Percentiles rank a stretch among this genome's conserved stretches.
Conservation (phyloP, 306 rosid genomes). For the Echinosophora koreensis region DNA sequence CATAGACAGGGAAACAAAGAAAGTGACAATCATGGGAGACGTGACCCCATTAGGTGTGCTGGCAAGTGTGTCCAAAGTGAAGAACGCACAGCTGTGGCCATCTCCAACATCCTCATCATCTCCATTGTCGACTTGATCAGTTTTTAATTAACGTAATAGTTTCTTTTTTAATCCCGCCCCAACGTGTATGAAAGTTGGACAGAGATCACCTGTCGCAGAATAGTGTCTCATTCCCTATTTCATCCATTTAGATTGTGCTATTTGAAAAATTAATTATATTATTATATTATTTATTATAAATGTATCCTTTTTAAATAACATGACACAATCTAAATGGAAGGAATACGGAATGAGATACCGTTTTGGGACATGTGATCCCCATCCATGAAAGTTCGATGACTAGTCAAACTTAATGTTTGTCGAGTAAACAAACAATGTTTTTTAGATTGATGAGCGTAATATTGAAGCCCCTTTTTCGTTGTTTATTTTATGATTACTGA, state of each 20-base stretch:
- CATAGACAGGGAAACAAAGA: conserved; percentile 77
- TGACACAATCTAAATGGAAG: too few species aligned
- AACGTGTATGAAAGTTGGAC: too few species aligned
- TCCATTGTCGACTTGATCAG: conserved; percentile 57
- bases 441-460: neutral
- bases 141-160: neutral
- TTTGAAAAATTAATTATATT: too few species aligned
- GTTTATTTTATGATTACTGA: neutral
- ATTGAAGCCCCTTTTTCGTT: conserved; percentile 21
- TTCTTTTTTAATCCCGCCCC: too few species aligned
- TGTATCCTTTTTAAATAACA: too few species aligned
- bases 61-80: conserved; percentile 84
- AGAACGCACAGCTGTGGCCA: conserved; percentile 86
- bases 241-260: too few species aligned
- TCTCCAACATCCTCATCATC: conserved; percentile 50
- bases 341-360: too few species aligned
- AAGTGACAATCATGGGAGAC: conserved; percentile 80
- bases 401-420: neutral
- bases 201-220: too few species aligned
- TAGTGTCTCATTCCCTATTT: too few species aligned
- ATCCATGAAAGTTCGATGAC: conserved; percentile 36
- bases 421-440: too few species aligned
- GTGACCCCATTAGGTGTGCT: conserved; percentile 77
- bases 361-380: too few species aligned
- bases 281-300: too few species aligned